Conservation (phyloP, 2,329 filamentous ascomycete species). For the Helminthosporium solani region DNA sequence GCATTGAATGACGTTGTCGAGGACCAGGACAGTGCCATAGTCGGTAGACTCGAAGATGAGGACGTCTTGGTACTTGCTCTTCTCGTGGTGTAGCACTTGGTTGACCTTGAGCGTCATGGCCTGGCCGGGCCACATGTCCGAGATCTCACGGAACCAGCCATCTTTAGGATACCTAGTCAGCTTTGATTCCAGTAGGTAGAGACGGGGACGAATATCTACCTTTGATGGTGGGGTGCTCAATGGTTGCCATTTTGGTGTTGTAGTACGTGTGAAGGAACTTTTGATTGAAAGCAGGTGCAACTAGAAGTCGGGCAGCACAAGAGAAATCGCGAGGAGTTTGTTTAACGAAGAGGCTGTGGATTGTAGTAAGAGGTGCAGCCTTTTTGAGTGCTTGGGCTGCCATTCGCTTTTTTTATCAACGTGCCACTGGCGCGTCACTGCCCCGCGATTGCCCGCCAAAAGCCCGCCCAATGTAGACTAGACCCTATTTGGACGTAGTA, state of each 20-base stretch:
- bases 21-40: conserved; percentile 91
- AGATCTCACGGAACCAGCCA: conserved; percentile 99
- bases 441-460: background rate
- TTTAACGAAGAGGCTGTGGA: conserved; percentile 25
- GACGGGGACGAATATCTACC: conserved; percentile 48
- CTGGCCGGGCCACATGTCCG: conserved; percentile 98
- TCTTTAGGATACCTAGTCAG: conserved; percentile 55
- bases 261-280: background rate
- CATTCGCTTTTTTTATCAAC: conserved; percentile 16
- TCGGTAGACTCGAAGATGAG: conserved; percentile 98
- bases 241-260: conserved; percentile 59
- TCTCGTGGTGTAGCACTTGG: conserved; percentile 97
- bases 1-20: conserved; percentile 99
- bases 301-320: background rate
- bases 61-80: conserved; percentile 98
- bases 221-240: conserved; percentile 76
- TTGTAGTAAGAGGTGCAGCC: conserved; percentile 23
- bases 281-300: background rate
- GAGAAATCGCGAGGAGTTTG: background rate
- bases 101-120: conserved; percentile 92
- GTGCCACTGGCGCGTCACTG: background rate
- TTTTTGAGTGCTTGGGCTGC: conserved; percentile 25
- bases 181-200: background rate
- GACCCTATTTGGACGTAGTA: too few relatives aligned
- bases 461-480: too few relatives aligned